Percentiles rank a stretch among this genome's conserved stretches.
phyloP scores from a whole-genome alignment of 2,329 filamentous ascomycete genomes.

The Cryphonectria parasitica region DNA sequence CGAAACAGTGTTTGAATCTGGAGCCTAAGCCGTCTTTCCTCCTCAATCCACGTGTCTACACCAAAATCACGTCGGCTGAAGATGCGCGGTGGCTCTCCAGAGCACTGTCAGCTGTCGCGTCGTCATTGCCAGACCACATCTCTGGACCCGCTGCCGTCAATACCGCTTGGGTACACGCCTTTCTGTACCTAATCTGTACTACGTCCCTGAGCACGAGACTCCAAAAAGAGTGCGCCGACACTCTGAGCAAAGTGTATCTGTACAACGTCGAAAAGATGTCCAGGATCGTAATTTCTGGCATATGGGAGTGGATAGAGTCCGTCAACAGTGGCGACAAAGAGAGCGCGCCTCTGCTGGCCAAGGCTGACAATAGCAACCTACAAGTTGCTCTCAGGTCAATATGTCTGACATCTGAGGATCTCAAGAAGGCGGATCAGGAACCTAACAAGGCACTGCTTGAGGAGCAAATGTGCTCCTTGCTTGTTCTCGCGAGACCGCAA shows the following conservation, averaged over 20 bases:
- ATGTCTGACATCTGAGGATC: constrained; percentile 60
- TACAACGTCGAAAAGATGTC: constrained; percentile 62
- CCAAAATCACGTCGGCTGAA: constrained; percentile 73
- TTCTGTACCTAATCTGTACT: constrained; percentile 78
- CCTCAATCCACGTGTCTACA: constrained; percentile 81
- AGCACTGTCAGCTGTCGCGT: constrained; percentile 67
- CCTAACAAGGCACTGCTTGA: constrained; percentile 57
- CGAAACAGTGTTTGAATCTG: constrained; percentile 67
- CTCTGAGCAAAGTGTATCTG: constrained; percentile 68
- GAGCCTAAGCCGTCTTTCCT: constrained; percentile 88
- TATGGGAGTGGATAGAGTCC: constrained; percentile 80
- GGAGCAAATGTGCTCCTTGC: constrained; percentile 72
- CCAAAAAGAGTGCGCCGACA: constrained; percentile 64
- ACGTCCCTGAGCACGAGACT: constrained; percentile 62
- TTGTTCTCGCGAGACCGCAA: constrained; percentile 78
- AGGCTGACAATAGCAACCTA: constrained; percentile 67
- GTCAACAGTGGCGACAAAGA: constrained; percentile 78
- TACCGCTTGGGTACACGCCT: constrained; percentile 79
- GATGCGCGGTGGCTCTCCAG: constrained; percentile 79
- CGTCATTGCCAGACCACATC: constrained; percentile 53
- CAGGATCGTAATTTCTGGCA: constrained; percentile 66
- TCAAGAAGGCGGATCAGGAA: constrained; percentile 50
- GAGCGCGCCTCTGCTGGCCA: constrained; percentile 67
- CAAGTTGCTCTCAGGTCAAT: constrained; percentile 65
- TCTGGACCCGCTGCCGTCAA: constrained; percentile 50